Evolutionary conservation across 495 filamentous ascomycete species (phyloP).

Genomic region (Penicillium bovifimosum): DNA sequence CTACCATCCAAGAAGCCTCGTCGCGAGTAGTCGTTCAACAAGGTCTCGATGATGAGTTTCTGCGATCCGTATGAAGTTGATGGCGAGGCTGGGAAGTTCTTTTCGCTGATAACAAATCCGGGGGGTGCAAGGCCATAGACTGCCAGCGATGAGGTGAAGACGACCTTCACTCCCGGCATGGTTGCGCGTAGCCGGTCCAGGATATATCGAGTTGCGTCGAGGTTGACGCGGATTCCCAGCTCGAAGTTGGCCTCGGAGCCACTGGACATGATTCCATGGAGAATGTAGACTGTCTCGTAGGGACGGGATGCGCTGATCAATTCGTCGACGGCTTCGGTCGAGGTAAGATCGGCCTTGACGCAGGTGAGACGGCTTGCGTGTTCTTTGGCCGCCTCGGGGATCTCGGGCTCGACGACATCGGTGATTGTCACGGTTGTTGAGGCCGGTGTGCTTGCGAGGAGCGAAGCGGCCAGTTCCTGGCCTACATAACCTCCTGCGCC

Average conservation of each 20-base stretch:
- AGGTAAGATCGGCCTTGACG: constrained; percentile 59
- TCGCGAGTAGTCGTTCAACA: constrained; percentile 72
- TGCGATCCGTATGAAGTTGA: constrained; percentile 70
- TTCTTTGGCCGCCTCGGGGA: constrained; percentile 44
- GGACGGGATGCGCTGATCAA: constrained; percentile 37
- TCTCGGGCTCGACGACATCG: constrained; percentile 53
- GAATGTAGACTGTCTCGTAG: constrained; percentile 63
- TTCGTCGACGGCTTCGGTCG: constrained; percentile 50
- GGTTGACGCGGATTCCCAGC: constrained; percentile 65
- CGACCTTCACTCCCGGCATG: constrained; percentile 56
- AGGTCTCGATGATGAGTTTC: constrained; percentile 69
- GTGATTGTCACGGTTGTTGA: constrained; percentile 55
- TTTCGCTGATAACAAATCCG: constrained; percentile 47
- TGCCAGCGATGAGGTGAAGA: constrained; percentile 55
- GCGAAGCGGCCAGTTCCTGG: constrained; percentile 56
- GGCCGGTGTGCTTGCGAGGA: constrained; percentile 49
- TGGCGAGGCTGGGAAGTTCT: constrained; percentile 57
- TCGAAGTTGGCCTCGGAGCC: constrained; percentile 72
- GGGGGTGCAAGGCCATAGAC: constrained; percentile 52
- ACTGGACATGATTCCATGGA: constrained; percentile 84
- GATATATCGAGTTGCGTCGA: constrained; percentile 62
- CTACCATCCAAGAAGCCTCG: constrained; percentile 63
- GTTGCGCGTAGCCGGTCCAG: constrained; percentile 54
- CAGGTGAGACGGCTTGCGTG: constrained; percentile 41
- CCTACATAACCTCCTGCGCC: constrained; percentile 69